Base-by-base conservation (phyloP, 805 yeast genomes). In the Lipomyces yamadae region DNA sequence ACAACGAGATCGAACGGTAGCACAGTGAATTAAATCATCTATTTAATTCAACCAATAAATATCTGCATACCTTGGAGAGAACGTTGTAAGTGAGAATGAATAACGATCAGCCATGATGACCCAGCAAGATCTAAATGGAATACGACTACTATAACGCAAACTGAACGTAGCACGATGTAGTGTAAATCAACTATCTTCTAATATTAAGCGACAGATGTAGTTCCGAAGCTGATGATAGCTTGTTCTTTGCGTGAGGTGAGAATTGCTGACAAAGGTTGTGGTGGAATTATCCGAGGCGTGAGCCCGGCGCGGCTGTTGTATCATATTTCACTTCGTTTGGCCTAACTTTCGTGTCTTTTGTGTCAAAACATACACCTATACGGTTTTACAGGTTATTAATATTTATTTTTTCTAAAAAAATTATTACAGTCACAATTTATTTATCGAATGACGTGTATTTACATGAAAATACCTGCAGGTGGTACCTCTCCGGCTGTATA, bases 21-120 rank as follows among this genome's bases (percentile, higher is more conserved):
- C 42, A 42, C n/a, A 29, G 10, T 13, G 39, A 11, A 13, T 33
- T 24, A 24, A 24, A 62, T 52, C 32, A 39, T 42, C 29, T 45
- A 45, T 8, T 11, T 29, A 8, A 24, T 52, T 24, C 24, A 15
- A 52, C 30, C 24, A 15, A 62, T 30, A 69, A 75, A 18, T 72
- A 8, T 7, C 33, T 24, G 72, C 89, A 72, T 84, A 89, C 93
- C 90, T 90, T 76, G 99, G 99, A 60, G 98, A 94, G 79, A 95
- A 95, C 18, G 99, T 95, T 33, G 99, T 95, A 70, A 95, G 85
- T 32, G 99, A 95, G 78, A 95, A 95, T 29, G 98, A 92, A 81
- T 95, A 95, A 84, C 99, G 88, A 79, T 95, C 99, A 67, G 99
- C 97, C 98, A 95, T 95, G 24, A 29, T n/a, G 30, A n/a, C 42